Evolutionary conservation across 169 alveolate genomes (phyloP), one percentile per base, ranked within the genome.

Genomic region (Plasmodium gaboni): DNA sequence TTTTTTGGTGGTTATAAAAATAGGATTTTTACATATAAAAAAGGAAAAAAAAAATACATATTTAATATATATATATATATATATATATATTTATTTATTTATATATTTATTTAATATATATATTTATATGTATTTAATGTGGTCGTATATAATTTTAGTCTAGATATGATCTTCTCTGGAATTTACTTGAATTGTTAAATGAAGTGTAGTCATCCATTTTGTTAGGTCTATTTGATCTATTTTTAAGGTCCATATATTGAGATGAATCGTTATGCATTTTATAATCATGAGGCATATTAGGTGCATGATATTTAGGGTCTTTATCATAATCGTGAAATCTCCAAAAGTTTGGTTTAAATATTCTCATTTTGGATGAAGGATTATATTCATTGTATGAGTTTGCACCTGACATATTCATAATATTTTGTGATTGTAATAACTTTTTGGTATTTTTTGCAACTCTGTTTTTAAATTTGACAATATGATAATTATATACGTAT

Each of bases 371-470:
- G 6, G 73, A 51, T n/a, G 19, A 38, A 24, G 68, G 19, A 42
- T 61, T 15, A 53, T 55, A n/a, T 65, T 80, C 90, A 67, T 80
- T 80, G 13, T 32, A 68, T 7, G 65, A 55, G n/a, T 44, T 69
- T 46, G 42, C 13, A 22, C 90, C 90, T 38, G 90, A 80, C 51
- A 80, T 12, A 46, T 80, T 80, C 83, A 80, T 67, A 19, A 80
- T n/a, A 48, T 67, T 80, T 68, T 80, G 90, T 8, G 86, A 71
- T 53, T 86, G 92, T 48, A 86, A 86, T 17, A 86, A 32, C 12
- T 86, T 86, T 53, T 71, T 71, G 1, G 92, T 69, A 70, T 60
- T 60, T 60, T 69, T 69, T 59, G 92, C 86, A 38, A 71, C 92
- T 26, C 72, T 69, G 28, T 86, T 69, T 73, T 69, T 86, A 86